Evolutionary conservation across 1,139 yeast species (phyloP).

Genomic region (Debaryomyces coudertii): DNA sequence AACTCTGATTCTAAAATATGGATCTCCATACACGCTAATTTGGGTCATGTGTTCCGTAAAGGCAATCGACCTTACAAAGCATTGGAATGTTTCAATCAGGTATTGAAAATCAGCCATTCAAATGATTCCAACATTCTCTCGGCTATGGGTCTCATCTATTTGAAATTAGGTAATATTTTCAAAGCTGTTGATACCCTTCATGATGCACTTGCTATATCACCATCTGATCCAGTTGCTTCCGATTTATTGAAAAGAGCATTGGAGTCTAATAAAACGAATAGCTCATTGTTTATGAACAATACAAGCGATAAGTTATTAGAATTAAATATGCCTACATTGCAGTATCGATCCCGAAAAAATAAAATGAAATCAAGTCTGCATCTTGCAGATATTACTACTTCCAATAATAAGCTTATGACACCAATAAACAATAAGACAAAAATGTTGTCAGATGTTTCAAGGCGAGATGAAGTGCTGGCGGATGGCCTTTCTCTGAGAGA

Average conservation of each 20-base stretch:
- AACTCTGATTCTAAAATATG: conserved; percentile 84
- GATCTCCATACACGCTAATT: conserved; percentile 83
- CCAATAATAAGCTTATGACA: conserved; percentile 19
- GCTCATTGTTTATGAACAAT: conserved; percentile 29
- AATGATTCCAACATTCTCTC: conserved; percentile 76
- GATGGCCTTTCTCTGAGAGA: conserved; percentile 13
- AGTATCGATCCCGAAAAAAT: conserved; percentile 14
- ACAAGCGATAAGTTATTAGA: conserved; percentile 23
- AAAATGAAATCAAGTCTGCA: conserved; percentile 14
- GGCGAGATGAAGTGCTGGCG: conserved; percentile 4
- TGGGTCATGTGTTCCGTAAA: conserved; percentile 88
- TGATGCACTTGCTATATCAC: conserved; percentile 76
- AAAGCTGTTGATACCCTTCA: conserved; percentile 80
- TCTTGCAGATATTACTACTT: conserved; percentile 12
- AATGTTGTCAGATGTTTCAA: not conserved
- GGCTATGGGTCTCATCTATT: conserved; percentile 80
- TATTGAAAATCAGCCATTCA: conserved; percentile 65
- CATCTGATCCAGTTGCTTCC: conserved; percentile 82
- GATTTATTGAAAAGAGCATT: conserved; percentile 82
- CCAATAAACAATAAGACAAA: conserved; percentile 26
- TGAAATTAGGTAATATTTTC: conserved; percentile 65
- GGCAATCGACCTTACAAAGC: conserved; percentile 67
- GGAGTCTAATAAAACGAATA: conserved; percentile 56
- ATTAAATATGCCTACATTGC: conserved; percentile 23
- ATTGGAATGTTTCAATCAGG: conserved; percentile 74